These are phyloP conservation scores for Paecilomyces fulvus DNA, from an alignment of 2,329 filamentous ascomycete genomes.

Conservation along the genomic window DNA sequence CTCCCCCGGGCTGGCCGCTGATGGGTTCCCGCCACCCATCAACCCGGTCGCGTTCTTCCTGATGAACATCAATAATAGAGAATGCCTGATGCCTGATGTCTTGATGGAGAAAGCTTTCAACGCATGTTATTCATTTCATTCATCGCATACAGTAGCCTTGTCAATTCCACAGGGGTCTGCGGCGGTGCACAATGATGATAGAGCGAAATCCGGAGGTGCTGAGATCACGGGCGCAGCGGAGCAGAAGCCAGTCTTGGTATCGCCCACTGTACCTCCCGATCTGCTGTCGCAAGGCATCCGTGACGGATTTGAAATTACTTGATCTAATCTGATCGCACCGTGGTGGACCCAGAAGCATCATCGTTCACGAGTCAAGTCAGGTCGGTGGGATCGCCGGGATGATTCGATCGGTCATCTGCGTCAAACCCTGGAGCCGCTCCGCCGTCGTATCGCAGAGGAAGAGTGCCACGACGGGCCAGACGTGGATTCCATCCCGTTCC, in stretches of 20 bases:
- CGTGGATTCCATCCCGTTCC: slow-evolving; percentile 59
- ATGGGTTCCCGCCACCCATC: not conserved
- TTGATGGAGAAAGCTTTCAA: not conserved
- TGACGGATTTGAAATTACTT: slow-evolving; percentile 47
- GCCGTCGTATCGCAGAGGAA: slow-evolving; percentile 44
- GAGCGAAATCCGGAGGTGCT: slow-evolving; percentile 17
- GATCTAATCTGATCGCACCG: slow-evolving; percentile 51
- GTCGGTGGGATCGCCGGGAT: not conserved
- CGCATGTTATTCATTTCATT: no score
- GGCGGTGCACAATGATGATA: slow-evolving; percentile 25
- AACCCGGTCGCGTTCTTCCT: not conserved
- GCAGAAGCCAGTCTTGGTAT: slow-evolving; percentile 22
- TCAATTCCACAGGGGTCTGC: no score
- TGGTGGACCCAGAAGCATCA: not conserved
- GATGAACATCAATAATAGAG: not conserved
- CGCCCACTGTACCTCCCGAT: slow-evolving; percentile 6
- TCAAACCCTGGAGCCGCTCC: slow-evolving; percentile 40
- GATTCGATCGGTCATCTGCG: not conserved
- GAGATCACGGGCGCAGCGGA: slow-evolving; percentile 2
- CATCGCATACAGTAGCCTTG: no score
- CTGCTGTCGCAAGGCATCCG: slow-evolving; percentile 14
- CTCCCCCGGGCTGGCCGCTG: not conserved
- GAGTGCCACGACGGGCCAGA: slow-evolving; percentile 66
- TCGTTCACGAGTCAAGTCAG: not conserved
- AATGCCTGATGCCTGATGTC: not conserved